Percentiles rank a stretch among this genome's conserved stretches.
phyloP scores from a whole-genome alignment of 164 flowering plant genomes.

The Buxus sempervirens region DNA sequence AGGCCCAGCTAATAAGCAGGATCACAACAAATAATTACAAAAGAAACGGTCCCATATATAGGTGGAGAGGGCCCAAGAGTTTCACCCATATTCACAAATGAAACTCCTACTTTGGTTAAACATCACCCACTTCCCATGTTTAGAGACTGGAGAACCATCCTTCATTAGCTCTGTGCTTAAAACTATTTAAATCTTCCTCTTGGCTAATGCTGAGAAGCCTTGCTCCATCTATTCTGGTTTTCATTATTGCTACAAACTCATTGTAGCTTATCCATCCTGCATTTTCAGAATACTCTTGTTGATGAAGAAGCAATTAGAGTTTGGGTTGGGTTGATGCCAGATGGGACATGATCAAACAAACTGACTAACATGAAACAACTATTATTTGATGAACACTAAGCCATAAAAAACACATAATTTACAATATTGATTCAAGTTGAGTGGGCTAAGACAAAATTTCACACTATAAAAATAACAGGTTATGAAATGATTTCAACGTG shows the following conservation, averaged over 20 bases:
- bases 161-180: constrained; percentile 83
- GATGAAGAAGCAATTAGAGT: too few relatives aligned
- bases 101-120: constrained; percentile 3
- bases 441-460: too few relatives aligned
- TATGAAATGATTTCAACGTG: too few relatives aligned
- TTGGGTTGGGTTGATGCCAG: too few relatives aligned
- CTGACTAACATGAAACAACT: too few relatives aligned
- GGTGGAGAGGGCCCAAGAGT: constrained; percentile 4
- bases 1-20: constrained; percentile 13
- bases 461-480: too few relatives aligned
- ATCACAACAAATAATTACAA: constrained; percentile 26
- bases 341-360: too few relatives aligned
- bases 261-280: constrained; percentile 93
- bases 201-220: constrained; percentile 90
- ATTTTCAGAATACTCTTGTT: constrained; percentile 5
- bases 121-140: constrained; percentile 50
- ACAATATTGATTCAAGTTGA: too few relatives aligned
- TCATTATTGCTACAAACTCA: constrained; percentile 94
- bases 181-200: constrained; percentile 90
- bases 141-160: constrained; percentile 85
- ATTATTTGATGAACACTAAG: too few relatives aligned
- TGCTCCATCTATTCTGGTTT: constrained; percentile 98
- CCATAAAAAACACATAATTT: too few relatives aligned
- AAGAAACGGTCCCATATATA: constrained; percentile 12
- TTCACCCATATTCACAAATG: constrained; percentile 6